A percentile compares a stretch with the other conserved stretches of the same genome.
Evolutionary conservation across 768 basidiomycete genomes (phyloP).

Genomic region (Melanogaster broomeanus): DNA sequence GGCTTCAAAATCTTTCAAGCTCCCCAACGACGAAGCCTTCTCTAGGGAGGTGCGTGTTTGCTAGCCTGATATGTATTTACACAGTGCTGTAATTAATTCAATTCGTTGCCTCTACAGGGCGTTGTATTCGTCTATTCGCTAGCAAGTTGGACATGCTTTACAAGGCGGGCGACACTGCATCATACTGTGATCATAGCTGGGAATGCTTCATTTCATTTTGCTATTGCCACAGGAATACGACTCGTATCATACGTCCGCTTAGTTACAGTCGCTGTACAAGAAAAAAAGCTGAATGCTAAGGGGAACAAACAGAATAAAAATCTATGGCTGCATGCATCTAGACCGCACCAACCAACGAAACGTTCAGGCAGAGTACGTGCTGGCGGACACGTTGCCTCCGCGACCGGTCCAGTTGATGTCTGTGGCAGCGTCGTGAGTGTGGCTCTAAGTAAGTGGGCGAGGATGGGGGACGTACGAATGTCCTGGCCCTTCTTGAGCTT

Average conservation of each 20-base stretch:
- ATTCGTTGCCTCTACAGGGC: too few species aligned
- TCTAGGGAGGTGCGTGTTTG: too few species aligned
- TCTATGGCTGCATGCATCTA: slow-evolving; percentile 18
- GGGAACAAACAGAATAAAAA: slow-evolving; percentile 5
- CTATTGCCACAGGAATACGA: slow-evolving; percentile 13
- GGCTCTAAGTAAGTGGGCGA: not conserved
- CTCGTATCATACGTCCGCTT: slow-evolving; percentile 13
- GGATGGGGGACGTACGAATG: slow-evolving; percentile 67
- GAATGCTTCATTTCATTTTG: slow-evolving; percentile 11
- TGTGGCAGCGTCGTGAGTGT: slow-evolving; percentile 25
- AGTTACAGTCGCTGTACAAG: slow-evolving; percentile 13
- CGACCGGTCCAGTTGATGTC: slow-evolving; percentile 99
- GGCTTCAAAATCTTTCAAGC: too few species aligned
- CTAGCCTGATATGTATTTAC: too few species aligned
- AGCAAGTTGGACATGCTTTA: too few species aligned
- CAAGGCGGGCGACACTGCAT: too few species aligned
- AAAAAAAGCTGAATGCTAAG: not conserved
- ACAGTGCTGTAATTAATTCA: too few species aligned
- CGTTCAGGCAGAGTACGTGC: slow-evolving; percentile 71
- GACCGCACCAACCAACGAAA: not conserved
- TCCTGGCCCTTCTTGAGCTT: slow-evolving; percentile 79
- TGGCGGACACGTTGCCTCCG: slow-evolving; percentile 92
- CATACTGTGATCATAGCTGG: too few species aligned
- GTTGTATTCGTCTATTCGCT: too few species aligned
- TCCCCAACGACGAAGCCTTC: too few species aligned